A percentile compares a stretch with the other conserved stretches of the same genome.
These are phyloP conservation scores for Afroboletus lepidellus DNA, from an alignment of 1,284 basidiomycete species.

Conservation along the genomic window DNA sequence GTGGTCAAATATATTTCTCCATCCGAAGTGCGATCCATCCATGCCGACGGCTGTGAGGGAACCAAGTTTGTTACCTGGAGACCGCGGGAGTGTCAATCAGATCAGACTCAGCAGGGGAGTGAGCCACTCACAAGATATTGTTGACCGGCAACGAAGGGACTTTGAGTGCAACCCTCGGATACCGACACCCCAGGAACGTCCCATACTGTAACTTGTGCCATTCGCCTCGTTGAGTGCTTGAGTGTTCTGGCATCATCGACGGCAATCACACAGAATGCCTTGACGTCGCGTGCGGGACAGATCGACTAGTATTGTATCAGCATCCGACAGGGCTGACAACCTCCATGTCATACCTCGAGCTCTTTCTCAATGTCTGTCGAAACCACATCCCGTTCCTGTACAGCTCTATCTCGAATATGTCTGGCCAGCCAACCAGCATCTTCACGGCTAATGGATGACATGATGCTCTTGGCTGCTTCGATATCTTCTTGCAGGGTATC, in stretches of 20 bases:
- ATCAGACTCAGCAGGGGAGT: background rate
- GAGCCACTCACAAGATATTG: slow-evolving; percentile 58
- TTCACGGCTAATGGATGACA: slow-evolving; percentile 41
- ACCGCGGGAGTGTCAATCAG: background rate
- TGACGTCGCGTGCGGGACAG: slow-evolving; percentile 79
- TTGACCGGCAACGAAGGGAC: slow-evolving; percentile 62
- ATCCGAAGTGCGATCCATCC: slow-evolving; percentile 26
- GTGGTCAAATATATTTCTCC: slow-evolving; percentile 33
- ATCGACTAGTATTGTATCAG: slow-evolving; percentile 42
- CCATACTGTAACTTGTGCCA: slow-evolving; percentile 82
- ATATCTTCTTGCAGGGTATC: slow-evolving; percentile 59
- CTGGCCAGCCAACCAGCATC: slow-evolving; percentile 66
- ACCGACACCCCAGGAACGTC: slow-evolving; percentile 60
- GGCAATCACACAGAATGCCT: slow-evolving; percentile 78
- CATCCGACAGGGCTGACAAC: background rate
- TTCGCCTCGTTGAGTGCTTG: slow-evolving; percentile 51
- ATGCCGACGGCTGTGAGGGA: slow-evolving; percentile 30
- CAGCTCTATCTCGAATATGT: slow-evolving; percentile 51
- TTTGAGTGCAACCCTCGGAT: slow-evolving; percentile 50
- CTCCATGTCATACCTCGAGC: slow-evolving; percentile 51
- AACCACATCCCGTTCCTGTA: slow-evolving; percentile 50
- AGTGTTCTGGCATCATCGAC: slow-evolving; percentile 67
- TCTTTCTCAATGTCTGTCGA: slow-evolving; percentile 67
- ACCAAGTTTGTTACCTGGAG: slow-evolving; percentile 32
- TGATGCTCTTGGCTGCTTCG: slow-evolving; percentile 40